These are phyloP conservation scores for Dendrobium chrysotoxum DNA, from an alignment of 106 monocot species.

Conservation along the genomic window DNA sequence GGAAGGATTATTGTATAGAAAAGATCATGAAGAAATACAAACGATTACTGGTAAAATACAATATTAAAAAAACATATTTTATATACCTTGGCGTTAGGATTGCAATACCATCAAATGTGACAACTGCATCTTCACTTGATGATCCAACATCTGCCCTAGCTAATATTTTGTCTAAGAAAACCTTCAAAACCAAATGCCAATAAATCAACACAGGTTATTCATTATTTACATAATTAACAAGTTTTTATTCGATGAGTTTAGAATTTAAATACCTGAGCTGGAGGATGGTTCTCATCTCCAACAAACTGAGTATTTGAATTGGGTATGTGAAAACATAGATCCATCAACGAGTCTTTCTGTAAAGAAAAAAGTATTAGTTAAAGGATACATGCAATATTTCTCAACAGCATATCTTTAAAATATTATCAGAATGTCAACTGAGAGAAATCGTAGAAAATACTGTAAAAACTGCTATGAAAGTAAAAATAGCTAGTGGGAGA, in stretches of 20 bases:
- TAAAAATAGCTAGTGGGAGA: neutral
- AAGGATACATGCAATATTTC: neutral
- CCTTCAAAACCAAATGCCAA: conserved; percentile 30
- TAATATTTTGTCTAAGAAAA: conserved; percentile 75
- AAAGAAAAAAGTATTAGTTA: conserved; percentile 5
- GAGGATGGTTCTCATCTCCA: conserved; percentile 84
- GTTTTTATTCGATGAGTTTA: neutral
- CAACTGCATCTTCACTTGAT: conserved; percentile 84
- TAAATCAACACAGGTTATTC: neutral
- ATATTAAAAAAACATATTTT: neutral
- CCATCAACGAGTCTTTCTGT: conserved; percentile 96
- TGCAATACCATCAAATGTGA: conserved; percentile 90
- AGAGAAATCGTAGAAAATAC: neutral
- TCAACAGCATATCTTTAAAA: neutral
- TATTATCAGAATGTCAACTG: neutral
- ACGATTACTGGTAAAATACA: neutral
- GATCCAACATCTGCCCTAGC: conserved; percentile 92
- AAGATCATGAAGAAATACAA: neutral
- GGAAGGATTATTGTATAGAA: neutral
- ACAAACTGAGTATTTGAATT: conserved; percentile 92
- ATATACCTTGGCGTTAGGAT: conserved; percentile 83
- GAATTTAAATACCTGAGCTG: conserved; percentile 63
- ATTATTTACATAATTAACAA: neutral
- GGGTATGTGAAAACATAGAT: conserved; percentile 88
- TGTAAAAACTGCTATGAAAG: neutral